Conservation (phyloP, 2,329 filamentous ascomycete genomes). For the Verticillium tricorpus region DNA sequence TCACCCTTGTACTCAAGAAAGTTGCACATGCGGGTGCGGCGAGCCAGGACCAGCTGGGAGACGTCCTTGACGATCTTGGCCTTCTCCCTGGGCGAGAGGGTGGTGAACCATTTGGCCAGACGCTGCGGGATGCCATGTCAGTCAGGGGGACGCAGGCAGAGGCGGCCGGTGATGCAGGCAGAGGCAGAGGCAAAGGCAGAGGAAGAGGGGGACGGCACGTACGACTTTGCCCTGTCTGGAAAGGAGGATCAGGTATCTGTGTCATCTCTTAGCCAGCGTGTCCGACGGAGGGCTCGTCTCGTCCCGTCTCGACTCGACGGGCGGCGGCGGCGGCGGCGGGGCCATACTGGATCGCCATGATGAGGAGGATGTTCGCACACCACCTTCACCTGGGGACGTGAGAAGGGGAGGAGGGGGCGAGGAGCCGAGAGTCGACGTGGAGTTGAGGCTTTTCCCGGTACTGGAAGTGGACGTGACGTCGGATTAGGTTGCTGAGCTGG, state of each 20-base stretch:
- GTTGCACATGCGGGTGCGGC: conserved; percentile 98
- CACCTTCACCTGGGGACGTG: conserved; percentile 5
- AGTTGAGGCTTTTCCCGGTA: background rate
- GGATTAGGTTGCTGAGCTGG: background rate
- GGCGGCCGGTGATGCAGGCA: background rate
- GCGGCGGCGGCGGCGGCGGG: conserved; percentile 7
- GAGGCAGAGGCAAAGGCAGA: background rate
- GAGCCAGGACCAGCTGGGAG: conserved; percentile 90
- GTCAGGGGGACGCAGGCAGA: background rate
- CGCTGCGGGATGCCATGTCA: conserved; percentile 53
- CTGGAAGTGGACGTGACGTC: background rate
- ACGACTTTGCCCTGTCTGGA: conserved; percentile 99
- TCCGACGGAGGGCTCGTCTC: conserved; percentile 4
- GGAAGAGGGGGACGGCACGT: conserved; percentile 33
- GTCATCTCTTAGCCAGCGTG: conserved; percentile 8
- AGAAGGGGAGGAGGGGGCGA: background rate
- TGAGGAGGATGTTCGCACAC: conserved; percentile 13
- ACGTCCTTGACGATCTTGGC: conserved; percentile 99
- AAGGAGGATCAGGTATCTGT: conserved; percentile 92
- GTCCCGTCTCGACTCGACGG: background rate
- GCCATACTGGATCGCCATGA: conserved; percentile 42
- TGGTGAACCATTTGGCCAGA: conserved; percentile 99
- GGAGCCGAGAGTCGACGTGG: background rate
- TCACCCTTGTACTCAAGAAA: conserved; percentile 98
- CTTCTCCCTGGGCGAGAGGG: conserved; percentile 94